Evolutionary conservation across 208 protist genomes (phyloP), one percentile per base, ranked within the genome.

Genomic region (Leishmania lainsoni): DNA sequence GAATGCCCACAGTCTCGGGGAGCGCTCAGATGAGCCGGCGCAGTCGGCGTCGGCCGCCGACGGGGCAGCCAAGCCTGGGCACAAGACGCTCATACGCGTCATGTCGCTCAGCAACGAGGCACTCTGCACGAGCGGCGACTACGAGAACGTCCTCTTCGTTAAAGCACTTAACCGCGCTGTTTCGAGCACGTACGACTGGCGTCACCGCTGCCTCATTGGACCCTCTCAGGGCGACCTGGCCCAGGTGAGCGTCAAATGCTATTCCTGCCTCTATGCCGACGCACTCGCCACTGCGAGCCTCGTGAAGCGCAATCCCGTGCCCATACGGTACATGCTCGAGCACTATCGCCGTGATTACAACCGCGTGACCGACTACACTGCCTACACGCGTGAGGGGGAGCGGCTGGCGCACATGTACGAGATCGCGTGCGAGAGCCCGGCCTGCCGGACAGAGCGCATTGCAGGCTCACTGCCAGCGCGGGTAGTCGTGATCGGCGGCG

Each of bases 401-500:
- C 75, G 86, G 16, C 84, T 96, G n/a, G 89, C 90, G 10, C 86
- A 84, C 59, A 95, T 93, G 91, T 88, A 85, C 81, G 88, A 94
- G 77, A 93, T 92, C 68, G 89, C 93, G 83, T 90, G 80, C 86
- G 87, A 3, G 79, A 90, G 84, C 42, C 42, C 42, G 42, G 42
- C 42, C 42, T 45, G 42, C 42, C 42, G 42, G 42, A 45, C 78
- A 45, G 86, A 91, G 72, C 93, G 91, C 78, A 92, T 94, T 79
- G 73, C 79, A 77, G 87, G 86, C 74, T 89, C 86, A 54, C 80
- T 93, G 58, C 90, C 91, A 52, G 86, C 90, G 22, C 89, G 91
- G 48, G 91, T 98, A 63, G 81, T 98, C 77, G 89, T 98, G 83
- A 87, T 98, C 49, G 95, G 95, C 42, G 93, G 92, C 45, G 95